Base-by-base conservation (phyloP, 257 asterid species). In the Asclepias syriaca region DNA sequence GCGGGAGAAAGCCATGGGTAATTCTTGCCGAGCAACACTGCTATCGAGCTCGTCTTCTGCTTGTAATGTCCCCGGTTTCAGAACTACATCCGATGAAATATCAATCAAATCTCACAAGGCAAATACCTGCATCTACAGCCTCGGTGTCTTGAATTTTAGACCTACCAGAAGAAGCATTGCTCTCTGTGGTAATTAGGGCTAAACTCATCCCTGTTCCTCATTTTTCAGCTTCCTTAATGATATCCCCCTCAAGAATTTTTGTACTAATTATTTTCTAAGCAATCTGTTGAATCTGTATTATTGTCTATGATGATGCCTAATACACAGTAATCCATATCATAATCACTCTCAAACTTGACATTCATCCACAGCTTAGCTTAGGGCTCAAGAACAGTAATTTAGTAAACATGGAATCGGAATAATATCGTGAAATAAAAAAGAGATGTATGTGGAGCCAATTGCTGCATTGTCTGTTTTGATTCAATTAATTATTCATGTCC, bases 71-170 rank as follows among this genome's bases (percentile, higher is more conserved):
- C 96, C 97, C 3, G 84, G 88, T 55, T 82, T 83, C 60, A 81
- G 74, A 43, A 81, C 90, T 11, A 88, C 98, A 0, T 70, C 97
- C 2, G 92, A 93, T 57, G 81, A 90, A 84, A 83, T 90, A 8
- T 76, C 90, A 1, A 68, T 93, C 78, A 91, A 89, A 84, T 88
- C 97, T 1, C 85, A 63, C 46, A 81, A 69, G 53, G 85, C 85
- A 72, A 90, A 90, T 65, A 71, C 80, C 71, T 93, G 98, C 87
- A 80, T 91, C 80, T 93, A 93, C 80, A 85, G 95, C 68, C 84
- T 86, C 75, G 75, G 37, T 67, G 81, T 94, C 50, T 40, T 91
- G 83, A 91, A 75, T 76, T 91, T 77, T 73, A 88, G 87, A 83
- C 98, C 98, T 54, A 78, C 96, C 72, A 85, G 75, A 76, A 88